Conservation (phyloP, 2,329 filamentous ascomycete genomes). For the Aquanectria penicillioides region DNA sequence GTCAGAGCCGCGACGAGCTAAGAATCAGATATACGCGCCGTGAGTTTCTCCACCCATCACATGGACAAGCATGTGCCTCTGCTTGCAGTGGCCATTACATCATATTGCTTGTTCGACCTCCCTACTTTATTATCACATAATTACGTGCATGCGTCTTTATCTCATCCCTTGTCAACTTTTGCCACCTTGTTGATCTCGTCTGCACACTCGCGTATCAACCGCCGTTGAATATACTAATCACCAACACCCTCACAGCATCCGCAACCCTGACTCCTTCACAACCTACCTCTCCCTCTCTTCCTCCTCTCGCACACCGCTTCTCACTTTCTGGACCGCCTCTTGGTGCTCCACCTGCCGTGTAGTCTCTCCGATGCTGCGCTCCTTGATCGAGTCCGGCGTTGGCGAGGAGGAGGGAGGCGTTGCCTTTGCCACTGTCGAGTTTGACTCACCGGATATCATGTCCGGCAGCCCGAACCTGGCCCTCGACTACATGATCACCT, state of each 20-base stretch:
- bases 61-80: constrained; percentile 9
- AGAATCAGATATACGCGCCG: constrained; percentile 50
- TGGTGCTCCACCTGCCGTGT: constrained; percentile 65
- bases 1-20: constrained; percentile 37
- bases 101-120: not conserved
- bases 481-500: constrained; percentile 66
- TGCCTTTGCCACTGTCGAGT: constrained; percentile 63
- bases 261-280: constrained; percentile 63
- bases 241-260: constrained; percentile 59
- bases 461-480: constrained; percentile 52
- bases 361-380: constrained; percentile 59
- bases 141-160: too few relatives aligned
- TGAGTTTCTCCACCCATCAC: constrained; percentile 37
- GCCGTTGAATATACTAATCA: constrained; percentile 16
- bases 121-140: not conserved
- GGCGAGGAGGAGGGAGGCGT: constrained; percentile 67
- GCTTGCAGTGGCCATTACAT: constrained; percentile 10
- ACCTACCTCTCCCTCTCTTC: constrained; percentile 66
- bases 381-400: constrained; percentile 60
- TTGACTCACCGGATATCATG: constrained; percentile 68
- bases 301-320: constrained; percentile 63
- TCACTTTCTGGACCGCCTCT: constrained; percentile 69
- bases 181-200: too few relatives aligned
- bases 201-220: too few relatives aligned
- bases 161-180: too few relatives aligned